These are phyloP conservation scores for Neltuma alba DNA, from an alignment of 306 rosid genomes.

Conservation along the genomic window DNA sequence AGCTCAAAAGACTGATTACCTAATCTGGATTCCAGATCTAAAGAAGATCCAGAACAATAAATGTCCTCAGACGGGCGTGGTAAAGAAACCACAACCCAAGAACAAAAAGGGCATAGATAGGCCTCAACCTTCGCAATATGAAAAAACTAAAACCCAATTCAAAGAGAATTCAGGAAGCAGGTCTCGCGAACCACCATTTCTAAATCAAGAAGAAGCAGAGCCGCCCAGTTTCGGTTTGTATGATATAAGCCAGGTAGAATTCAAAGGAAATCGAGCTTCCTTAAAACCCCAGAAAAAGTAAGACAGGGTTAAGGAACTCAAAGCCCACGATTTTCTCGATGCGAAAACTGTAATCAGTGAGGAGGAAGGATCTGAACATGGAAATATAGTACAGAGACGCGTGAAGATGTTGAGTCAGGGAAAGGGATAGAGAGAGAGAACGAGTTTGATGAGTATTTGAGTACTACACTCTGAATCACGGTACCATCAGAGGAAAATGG, in stretches of 20 bases:
- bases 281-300: not conserved
- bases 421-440: not conserved
- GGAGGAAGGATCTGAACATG: not conserved
- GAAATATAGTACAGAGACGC: not conserved
- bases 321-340: not conserved
- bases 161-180: not conserved
- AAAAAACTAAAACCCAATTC: not conserved
- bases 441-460: not conserved
- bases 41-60: not conserved
- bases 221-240: not conserved
- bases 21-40: conserved; percentile 6
- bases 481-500: not conserved
- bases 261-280: not conserved
- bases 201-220: not conserved
- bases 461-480: not conserved
- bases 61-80: not conserved
- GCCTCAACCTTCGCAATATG: not conserved
- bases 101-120: not conserved
- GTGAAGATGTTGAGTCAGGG: not conserved
- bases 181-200: not conserved
- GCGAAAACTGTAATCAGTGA: not conserved
- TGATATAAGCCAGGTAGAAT: not conserved
- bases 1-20: not conserved
- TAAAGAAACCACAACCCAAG: not conserved
- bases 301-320: not conserved